Conservation (phyloP, 495 filamentous ascomycete genomes). For the Hypoxylon perforatum region DNA sequence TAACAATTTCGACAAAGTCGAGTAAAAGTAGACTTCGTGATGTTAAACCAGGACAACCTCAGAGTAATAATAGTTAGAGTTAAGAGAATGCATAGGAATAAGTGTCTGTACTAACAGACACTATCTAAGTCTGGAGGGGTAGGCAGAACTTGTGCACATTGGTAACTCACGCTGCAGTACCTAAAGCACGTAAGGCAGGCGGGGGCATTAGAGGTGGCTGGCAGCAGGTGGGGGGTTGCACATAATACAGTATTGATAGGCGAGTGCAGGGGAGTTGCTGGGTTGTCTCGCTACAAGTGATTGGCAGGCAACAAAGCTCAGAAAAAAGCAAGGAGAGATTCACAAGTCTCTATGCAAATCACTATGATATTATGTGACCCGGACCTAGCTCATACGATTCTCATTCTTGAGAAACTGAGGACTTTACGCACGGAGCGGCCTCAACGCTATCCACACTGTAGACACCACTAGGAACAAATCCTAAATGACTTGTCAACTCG, state of each 20-base stretch:
- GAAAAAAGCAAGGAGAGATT: constrained; percentile 38
- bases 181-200: neutral
- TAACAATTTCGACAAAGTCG: neutral
- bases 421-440: constrained; percentile 4
- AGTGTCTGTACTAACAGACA: constrained; percentile 20
- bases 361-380: constrained; percentile 25
- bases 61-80: constrained; percentile 15
- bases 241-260: constrained; percentile 3
- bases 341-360: constrained; percentile 32
- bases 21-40: constrained; percentile 21
- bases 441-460: constrained; percentile 9
- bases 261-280: neutral
- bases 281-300: constrained; percentile 20
- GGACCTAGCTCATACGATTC: constrained; percentile 10
- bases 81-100: neutral
- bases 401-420: constrained; percentile 7
- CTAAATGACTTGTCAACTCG: constrained; percentile 1
- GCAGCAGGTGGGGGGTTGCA: constrained; percentile 11
- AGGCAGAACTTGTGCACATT: constrained; percentile 16
- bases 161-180: neutral
- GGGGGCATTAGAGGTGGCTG: constrained; percentile 18
- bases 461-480: constrained; percentile 3
- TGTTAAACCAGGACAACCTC: constrained; percentile 22
- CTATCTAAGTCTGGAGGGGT: constrained; percentile 41
- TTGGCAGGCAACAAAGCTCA: constrained; percentile 23